Conservation (phyloP, 257 asterid genomes). For the Sherardia arvensis region DNA sequence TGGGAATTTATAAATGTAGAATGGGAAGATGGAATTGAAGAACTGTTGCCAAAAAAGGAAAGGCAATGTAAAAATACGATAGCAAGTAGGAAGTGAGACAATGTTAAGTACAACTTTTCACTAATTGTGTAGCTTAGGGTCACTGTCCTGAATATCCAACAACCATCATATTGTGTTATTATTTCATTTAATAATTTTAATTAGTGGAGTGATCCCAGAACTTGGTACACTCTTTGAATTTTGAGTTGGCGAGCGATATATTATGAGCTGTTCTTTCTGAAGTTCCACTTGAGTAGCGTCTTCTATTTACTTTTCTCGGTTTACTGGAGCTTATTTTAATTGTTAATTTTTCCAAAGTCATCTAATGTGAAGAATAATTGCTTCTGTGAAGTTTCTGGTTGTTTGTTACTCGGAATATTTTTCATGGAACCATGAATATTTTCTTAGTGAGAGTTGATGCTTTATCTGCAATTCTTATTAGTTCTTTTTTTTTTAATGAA, state of each 20-base stretch:
- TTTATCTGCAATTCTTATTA: background rate
- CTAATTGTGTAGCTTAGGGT: background rate
- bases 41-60: background rate
- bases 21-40: no score
- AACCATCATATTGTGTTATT: background rate
- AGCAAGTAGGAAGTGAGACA: background rate
- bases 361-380: background rate
- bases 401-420: conserved; percentile 1
- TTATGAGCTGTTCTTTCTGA: background rate
- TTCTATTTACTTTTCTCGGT: background rate
- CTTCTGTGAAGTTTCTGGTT: background rate
- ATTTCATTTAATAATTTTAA: background rate
- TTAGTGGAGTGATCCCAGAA: background rate
- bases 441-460: background rate
- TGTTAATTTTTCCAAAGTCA: background rate
- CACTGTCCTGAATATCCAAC: background rate
- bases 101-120: background rate
- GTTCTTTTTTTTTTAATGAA: background rate
- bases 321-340: background rate
- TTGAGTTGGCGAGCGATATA: background rate
- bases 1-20: background rate
- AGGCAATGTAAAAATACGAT: background rate
- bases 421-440: background rate
- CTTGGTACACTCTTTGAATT: background rate
- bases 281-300: background rate